Conservation (phyloP, 371 early-diverging fungal genomes). For the Lichtheimia hyalospora region DNA sequence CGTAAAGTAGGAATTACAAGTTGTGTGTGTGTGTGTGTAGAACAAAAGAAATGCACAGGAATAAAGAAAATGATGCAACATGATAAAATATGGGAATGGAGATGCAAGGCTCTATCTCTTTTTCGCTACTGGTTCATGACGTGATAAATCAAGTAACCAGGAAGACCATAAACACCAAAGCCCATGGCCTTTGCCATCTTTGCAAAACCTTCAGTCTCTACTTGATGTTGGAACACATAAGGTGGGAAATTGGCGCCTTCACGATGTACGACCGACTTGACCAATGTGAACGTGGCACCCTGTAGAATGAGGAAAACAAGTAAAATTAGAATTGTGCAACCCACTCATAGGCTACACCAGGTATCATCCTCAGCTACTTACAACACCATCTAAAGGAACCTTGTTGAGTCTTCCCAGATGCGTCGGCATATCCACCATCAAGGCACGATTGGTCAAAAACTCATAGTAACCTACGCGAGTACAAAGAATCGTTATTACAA, state of each 20-base stretch:
- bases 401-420: slow-evolving; percentile 30
- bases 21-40: background rate
- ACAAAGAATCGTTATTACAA: background rate
- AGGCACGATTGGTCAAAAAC: slow-evolving; percentile 39
- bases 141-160: slow-evolving; percentile 56
- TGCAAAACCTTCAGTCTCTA: slow-evolving; percentile 81
- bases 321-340: background rate
- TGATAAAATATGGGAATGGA: background rate
- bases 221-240: slow-evolving; percentile 44
- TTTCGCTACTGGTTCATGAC: slow-evolving; percentile 19
- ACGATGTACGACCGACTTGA: slow-evolving; percentile 69
- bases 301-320: background rate
- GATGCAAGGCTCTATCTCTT: too few species aligned
- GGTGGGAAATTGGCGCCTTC: slow-evolving; percentile 58
- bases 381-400: slow-evolving; percentile 43
- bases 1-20: too few species aligned
- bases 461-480: slow-evolving; percentile 36
- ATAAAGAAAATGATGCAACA: background rate
- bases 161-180: slow-evolving; percentile 61
- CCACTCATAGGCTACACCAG: too few species aligned
- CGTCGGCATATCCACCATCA: slow-evolving; percentile 51
- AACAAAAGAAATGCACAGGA: background rate
- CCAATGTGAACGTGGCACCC: slow-evolving; percentile 51
- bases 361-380: slow-evolving; percentile 1
- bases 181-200: slow-evolving; percentile 71